Percentiles rank a stretch among this genome's conserved stretches.
Conservation (phyloP, 176 grass and related monocot genomes). For the Musa acuminata region DNA sequence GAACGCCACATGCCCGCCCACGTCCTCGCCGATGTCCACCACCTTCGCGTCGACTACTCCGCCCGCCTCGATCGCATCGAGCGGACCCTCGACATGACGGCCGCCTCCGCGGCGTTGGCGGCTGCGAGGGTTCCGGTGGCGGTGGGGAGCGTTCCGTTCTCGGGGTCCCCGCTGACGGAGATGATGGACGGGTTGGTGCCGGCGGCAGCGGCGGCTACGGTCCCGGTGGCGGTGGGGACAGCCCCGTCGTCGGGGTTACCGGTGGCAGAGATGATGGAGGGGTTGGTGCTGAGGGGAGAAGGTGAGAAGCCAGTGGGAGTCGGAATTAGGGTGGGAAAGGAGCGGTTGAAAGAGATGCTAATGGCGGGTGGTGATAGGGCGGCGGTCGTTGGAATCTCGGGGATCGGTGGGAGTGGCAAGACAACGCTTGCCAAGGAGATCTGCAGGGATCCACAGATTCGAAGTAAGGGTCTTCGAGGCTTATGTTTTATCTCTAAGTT, state of each 20-base stretch:
- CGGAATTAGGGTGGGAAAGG: constrained; percentile 55
- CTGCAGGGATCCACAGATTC: constrained; percentile 61
- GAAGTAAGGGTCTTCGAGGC: constrained; percentile 38
- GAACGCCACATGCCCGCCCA: constrained; percentile 60
- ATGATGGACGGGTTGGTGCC: too few species aligned
- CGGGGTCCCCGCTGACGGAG: neutral
- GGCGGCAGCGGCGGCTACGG: too few species aligned
- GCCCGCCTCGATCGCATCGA: constrained; percentile 60
- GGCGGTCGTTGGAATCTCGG: constrained; percentile 73
- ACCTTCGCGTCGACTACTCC: constrained; percentile 60
- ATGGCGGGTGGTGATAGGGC: constrained; percentile 42
- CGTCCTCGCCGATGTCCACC: constrained; percentile 56
- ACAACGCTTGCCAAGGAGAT: constrained; percentile 94
- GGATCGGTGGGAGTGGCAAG: constrained; percentile 96
- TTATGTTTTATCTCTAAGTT: neutral
- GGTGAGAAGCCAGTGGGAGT: constrained; percentile 26
- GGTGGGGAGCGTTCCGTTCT: neutral
- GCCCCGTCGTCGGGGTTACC: constrained; percentile 15
- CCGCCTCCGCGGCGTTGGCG: constrained; percentile 1
- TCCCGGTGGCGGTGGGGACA: constrained; percentile 1
- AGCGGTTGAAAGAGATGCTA: constrained; percentile 82
- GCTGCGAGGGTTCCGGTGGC: neutral
- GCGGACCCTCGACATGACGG: constrained; percentile 58
- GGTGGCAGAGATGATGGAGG: constrained; percentile 23
- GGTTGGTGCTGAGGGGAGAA: constrained; percentile 14